Conservation (phyloP, 2,329 filamentous ascomycete species). For the Colletotrichum kahawae region DNA sequence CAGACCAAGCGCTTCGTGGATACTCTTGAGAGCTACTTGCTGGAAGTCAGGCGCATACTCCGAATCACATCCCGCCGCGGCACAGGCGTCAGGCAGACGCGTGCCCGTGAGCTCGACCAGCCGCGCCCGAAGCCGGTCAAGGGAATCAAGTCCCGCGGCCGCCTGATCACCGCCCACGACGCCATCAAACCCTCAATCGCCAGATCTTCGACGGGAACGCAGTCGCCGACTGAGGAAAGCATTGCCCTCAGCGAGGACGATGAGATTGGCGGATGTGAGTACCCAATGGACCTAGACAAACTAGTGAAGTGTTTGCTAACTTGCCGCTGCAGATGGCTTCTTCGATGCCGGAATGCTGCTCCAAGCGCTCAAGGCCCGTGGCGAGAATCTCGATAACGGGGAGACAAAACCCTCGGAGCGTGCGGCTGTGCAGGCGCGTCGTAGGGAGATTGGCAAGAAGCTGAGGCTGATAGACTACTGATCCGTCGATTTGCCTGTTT, state of each 20-base stretch:
- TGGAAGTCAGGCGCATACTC: slow-evolving; percentile 87
- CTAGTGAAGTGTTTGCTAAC: slow-evolving; percentile 30
- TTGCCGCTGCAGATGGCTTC: slow-evolving; percentile 77
- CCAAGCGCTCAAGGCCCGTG: slow-evolving; percentile 80
- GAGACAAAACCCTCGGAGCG: slow-evolving; percentile 63
- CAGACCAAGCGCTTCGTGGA: slow-evolving; percentile 92
- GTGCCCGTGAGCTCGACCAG: slow-evolving; percentile 59
- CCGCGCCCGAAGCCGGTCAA: slow-evolving; percentile 39
- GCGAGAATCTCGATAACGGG: slow-evolving; percentile 54
- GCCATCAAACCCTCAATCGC: slow-evolving; percentile 39
- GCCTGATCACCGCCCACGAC: slow-evolving; percentile 69
- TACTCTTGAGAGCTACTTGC: slow-evolving; percentile 85
- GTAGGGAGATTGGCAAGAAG: slow-evolving; percentile 77
- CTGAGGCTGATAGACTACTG: slow-evolving; percentile 73
- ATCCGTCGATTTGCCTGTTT: not conserved
- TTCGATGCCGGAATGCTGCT: slow-evolving; percentile 96
- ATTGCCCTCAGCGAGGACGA: slow-evolving; percentile 81
- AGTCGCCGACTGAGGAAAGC: slow-evolving; percentile 72
- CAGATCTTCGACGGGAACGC: slow-evolving; percentile 52
- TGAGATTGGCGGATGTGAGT: slow-evolving; percentile 91
- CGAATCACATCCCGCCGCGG: slow-evolving; percentile 63
- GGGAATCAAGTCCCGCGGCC: slow-evolving; percentile 73
- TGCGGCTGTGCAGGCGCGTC: slow-evolving; percentile 60
- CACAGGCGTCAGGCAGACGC: slow-evolving; percentile 46
- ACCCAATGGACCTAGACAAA: not conserved